phyloP scores from a whole-genome alignment of 1,284 basidiomycete genomes.

The Ceratobasidium sp. region DNA sequence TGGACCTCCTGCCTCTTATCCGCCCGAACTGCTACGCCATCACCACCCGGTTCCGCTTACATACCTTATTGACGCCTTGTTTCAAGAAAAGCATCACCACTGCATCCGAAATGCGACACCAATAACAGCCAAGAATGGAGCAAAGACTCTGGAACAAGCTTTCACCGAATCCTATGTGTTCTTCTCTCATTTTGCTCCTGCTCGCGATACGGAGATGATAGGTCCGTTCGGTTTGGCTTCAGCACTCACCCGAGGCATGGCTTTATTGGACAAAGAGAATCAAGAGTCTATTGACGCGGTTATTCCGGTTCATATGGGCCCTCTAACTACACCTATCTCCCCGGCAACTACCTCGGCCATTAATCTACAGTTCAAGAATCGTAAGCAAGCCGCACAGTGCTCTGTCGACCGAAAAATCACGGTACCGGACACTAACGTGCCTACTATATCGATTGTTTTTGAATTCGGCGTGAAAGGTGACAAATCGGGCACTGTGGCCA shows the following conservation, averaged over 20 bases:
- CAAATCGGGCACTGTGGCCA: background rate
- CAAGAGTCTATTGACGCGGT: slow-evolving; percentile 8
- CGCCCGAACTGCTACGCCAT: too few species aligned
- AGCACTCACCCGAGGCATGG: background rate
- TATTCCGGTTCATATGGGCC: too few species aligned
- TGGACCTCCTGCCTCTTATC: too few species aligned
- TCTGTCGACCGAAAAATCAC: background rate
- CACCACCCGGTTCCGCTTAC: too few species aligned
- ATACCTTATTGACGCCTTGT: too few species aligned
- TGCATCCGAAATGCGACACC: background rate
- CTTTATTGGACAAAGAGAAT: background rate
- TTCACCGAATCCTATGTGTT: background rate
- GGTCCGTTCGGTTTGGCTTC: background rate
- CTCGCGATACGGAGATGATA: background rate
- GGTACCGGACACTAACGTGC: background rate
- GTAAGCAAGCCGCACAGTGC: background rate
- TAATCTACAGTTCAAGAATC: slow-evolving; percentile 8
- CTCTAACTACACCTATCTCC: background rate
- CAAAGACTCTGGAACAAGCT: background rate
- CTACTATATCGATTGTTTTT: slow-evolving; percentile 1
- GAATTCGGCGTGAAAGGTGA: background rate
- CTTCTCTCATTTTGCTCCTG: slow-evolving; percentile 14
- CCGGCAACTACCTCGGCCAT: background rate
- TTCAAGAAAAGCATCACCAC: background rate
- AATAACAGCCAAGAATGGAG: background rate